Evolutionary conservation across 805 yeast genomes (phyloP), one percentile per base, ranked within the genome.

Genomic region (Debaryomyces prosopidis): DNA sequence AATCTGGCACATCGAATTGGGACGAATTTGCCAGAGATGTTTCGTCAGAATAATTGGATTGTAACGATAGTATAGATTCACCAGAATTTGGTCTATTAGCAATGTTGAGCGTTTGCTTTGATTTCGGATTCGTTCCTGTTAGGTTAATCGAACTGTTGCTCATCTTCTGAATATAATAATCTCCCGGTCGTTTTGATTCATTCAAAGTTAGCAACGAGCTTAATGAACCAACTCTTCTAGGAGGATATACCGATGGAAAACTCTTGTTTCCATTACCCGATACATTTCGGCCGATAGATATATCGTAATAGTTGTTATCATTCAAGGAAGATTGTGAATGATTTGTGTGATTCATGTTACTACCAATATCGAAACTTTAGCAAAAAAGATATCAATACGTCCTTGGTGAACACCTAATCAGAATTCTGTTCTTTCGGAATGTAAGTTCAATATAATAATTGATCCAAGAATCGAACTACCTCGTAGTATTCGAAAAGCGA

Each of bases 151-250:
- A 43, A 42, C 60, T 58, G 42, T 50, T 55, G 37, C 58, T 58
- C 36, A 69, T 46, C 44, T 64, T 66, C 44, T 60, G 62, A 32
- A 69, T 59, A 46, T 60, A 71, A 53, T 68, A 69, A 45, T 71
- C 76, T 26, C 75, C 68, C 3, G 77, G 77, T 20, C 77, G 52
- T 48, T 67, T 69, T n/a, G 55, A 34, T 17, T 50, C 52, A 32
- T 43, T 51, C 16, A 54, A 47, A 4, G 53, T 52, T 27, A 53
- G 36, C 14, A 64, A 51, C 5, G 64, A 57, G n/a, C 60, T 45
- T 44, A 54, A 30, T 44, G 67, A 66, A 32, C 62, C 63, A 11
- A 61, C 66, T 31, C 68, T 55, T 32, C 60, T 58, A 3, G 66
- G 63, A 3, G 52, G 28, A 34, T 46, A 38, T 15, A 43, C 37